Percentiles rank a stretch among this genome's conserved stretches.
Conservation (phyloP, 108 stramenopile species). For the Nitzschia inconspicua region DNA sequence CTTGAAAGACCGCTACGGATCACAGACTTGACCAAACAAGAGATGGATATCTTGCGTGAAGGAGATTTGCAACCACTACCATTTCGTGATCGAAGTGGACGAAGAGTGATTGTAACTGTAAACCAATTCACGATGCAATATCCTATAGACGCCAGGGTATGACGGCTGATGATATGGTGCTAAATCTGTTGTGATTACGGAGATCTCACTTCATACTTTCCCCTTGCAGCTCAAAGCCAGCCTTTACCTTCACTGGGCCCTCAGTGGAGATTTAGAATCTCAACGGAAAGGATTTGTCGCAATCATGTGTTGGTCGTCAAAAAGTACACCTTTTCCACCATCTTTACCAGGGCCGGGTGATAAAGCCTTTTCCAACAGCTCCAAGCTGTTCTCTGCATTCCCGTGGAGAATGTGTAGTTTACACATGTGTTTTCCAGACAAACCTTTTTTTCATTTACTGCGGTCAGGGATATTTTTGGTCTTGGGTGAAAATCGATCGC, state of each 20-base stretch:
- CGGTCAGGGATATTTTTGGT: not conserved
- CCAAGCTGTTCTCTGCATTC: too few species aligned
- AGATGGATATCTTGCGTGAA: not conserved
- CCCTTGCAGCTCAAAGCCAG: conserved; percentile 2
- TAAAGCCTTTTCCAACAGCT: too few species aligned
- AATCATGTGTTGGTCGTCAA: too few species aligned
- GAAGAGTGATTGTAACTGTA: conserved; percentile 2
- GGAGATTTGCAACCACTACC: conserved; percentile 7
- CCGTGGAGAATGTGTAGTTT: not conserved
- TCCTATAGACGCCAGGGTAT: not conserved
- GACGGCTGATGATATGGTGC: too few species aligned
- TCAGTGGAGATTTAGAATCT: not conserved
- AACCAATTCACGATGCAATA: conserved; percentile 7
- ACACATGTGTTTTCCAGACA: conserved; percentile 3
- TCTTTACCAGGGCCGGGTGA: too few species aligned
- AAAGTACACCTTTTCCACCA: too few species aligned
- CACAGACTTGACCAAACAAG: conserved; percentile 1
- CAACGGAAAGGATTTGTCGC: conserved; percentile 3
- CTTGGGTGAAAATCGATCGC: not conserved
- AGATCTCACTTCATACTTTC: too few species aligned
- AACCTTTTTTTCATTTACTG: conserved; percentile 1
- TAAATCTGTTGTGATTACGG: too few species aligned
- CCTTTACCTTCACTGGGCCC: conserved; percentile 3
- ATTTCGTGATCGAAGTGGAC: conserved; percentile 7
- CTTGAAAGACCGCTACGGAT: conserved; percentile 3